A percentile compares a stretch with the other conserved stretches of the same genome.
phyloP scores from a whole-genome alignment of 805 yeast genomes.

The Candida corydali region DNA sequence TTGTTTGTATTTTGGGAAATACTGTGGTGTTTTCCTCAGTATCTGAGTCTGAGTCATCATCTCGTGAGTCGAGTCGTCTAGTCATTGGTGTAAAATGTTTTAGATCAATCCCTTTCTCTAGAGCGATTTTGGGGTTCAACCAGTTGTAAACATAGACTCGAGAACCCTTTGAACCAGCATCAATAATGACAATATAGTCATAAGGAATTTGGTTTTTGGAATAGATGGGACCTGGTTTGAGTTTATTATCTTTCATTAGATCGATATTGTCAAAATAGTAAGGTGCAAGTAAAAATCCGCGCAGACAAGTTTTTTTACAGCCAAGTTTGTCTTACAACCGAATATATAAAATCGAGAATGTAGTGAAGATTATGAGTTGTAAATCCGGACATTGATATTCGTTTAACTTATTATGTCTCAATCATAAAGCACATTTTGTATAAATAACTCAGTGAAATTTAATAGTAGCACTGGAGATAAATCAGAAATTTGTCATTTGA shows the following conservation, averaged over 20 bases:
- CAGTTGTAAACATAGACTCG: constrained; percentile 59
- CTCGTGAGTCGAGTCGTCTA: background rate
- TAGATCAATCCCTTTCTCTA: constrained; percentile 18
- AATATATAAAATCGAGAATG: no score
- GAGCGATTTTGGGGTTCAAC: constrained; percentile 36
- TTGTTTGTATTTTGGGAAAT: constrained; percentile 28
- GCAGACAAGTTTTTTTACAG: no score
- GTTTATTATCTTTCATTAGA: background rate
- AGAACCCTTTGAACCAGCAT: constrained; percentile 65
- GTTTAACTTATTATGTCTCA: no score
- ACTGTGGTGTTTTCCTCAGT: background rate
- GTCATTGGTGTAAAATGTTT: constrained; percentile 10
- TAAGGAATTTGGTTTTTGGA: constrained; percentile 46
- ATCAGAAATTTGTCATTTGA: no score
- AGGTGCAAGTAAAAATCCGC: no score
- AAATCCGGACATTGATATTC: no score
- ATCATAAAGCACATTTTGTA: no score
- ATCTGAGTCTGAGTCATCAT: constrained; percentile 5
- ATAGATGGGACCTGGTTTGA: constrained; percentile 28
- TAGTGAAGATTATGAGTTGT: no score
- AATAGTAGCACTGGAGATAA: no score
- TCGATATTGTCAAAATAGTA: no score
- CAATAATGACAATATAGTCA: constrained; percentile 58
- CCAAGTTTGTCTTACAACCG: no score
- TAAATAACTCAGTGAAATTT: no score